These are phyloP conservation scores for Solanum paucissectum DNA, from an alignment of 257 asterid species.

Conservation along the genomic window DNA sequence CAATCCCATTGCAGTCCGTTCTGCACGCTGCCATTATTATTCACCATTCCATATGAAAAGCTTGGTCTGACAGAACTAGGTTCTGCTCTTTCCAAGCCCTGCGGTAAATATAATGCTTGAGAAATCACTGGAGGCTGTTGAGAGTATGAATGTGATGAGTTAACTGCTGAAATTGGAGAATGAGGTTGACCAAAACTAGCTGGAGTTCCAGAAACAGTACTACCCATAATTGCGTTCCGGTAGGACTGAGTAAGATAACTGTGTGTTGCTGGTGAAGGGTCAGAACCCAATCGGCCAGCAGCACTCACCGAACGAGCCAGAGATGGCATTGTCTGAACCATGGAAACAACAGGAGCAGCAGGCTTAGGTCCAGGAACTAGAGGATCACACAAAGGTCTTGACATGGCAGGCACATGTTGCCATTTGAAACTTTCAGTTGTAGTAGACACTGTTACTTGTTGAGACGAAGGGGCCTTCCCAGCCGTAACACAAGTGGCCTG, in stretches of 20 bases:
- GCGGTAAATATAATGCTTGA: slow-evolving; percentile 30
- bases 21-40: slow-evolving; percentile 26
- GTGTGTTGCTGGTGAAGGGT: slow-evolving; percentile 38
- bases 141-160: slow-evolving; percentile 32
- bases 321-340: slow-evolving; percentile 46
- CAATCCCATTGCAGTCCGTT: slow-evolving; percentile 50
- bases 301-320: slow-evolving; percentile 76
- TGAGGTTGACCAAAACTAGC: slow-evolving; percentile 42
- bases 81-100: slow-evolving; percentile 44
- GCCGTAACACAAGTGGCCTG: slow-evolving; percentile 10
- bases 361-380: slow-evolving; percentile 45
- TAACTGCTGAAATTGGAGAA: slow-evolving; percentile 38
- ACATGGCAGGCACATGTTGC: slow-evolving; percentile 35
- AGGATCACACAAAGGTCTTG: slow-evolving; percentile 88
- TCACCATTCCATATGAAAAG: slow-evolving; percentile 53
- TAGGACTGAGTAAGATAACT: slow-evolving; percentile 67
- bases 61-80: slow-evolving; percentile 22
- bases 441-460: slow-evolving; percentile 44
- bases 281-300: slow-evolving; percentile 75
- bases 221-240: slow-evolving; percentile 73
- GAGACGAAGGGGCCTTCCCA: slow-evolving; percentile 17
- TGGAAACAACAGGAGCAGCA: slow-evolving; percentile 35
- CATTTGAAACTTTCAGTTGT: slow-evolving; percentile 27
- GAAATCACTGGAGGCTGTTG: slow-evolving; percentile 30
- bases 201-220: slow-evolving; percentile 28